Evolutionary conservation across 805 yeast genomes (phyloP).

Genomic region (Wickerhamomyces silvicola): DNA sequence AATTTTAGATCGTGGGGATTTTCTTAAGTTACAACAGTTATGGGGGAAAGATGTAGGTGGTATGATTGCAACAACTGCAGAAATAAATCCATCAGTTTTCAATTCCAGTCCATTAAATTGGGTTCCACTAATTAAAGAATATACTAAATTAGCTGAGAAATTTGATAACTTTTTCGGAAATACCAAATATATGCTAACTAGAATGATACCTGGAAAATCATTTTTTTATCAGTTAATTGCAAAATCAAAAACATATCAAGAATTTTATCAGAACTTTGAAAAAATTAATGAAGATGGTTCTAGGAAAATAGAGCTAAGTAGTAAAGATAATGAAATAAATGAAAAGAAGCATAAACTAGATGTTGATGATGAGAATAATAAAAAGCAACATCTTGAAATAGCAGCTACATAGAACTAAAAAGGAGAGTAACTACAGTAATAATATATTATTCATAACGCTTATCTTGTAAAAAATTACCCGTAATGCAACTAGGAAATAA

Average conservation of each 20-base stretch:
- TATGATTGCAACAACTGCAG: constrained; percentile 93
- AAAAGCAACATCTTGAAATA: constrained; percentile 14
- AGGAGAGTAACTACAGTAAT: neutral
- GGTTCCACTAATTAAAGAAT: constrained; percentile 50
- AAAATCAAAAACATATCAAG: constrained; percentile 48
- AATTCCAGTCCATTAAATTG: constrained; percentile 38
- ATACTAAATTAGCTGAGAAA: constrained; percentile 42
- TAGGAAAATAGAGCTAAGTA: constrained; percentile 2
- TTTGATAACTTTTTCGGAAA: constrained; percentile 63
- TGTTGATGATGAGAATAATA: constrained; percentile 1
- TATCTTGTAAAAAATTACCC: too few species aligned
- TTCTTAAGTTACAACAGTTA: constrained; percentile 39
- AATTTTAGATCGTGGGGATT: constrained; percentile 49
- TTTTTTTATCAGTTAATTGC: constrained; percentile 51
- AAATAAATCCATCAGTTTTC: constrained; percentile 78
- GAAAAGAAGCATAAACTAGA: constrained; percentile 14
- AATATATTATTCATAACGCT: neutral
- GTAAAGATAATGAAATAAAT: neutral
- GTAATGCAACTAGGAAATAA: too few species aligned
- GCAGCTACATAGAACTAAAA: constrained; percentile 6
- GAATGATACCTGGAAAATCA: constrained; percentile 74
- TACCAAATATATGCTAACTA: constrained; percentile 73
- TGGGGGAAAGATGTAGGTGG: constrained; percentile 68
- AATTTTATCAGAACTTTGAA: constrained; percentile 28
- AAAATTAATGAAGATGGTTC: constrained; percentile 16